Percentiles rank a stretch among this genome's conserved stretches.
Conservation (phyloP, 805 yeast species). For the Saturnispora galanensis region DNA sequence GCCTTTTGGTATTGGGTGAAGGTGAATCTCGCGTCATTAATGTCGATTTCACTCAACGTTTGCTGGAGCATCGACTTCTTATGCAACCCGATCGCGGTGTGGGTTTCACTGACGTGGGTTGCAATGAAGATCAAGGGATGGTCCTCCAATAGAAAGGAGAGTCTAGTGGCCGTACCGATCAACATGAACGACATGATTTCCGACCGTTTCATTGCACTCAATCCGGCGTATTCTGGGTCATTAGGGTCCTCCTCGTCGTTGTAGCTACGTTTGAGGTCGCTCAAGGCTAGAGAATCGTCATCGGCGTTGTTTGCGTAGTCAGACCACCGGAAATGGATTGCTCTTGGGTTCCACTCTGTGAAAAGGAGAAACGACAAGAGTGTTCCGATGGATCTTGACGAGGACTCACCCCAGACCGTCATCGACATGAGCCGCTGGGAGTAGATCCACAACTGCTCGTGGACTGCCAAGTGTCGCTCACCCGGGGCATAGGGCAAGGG, state of each 20-base stretch:
- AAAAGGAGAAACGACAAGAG: constrained; percentile 73
- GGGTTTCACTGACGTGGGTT: constrained; percentile 75
- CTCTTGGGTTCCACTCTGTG: constrained; percentile 94
- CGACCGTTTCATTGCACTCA: constrained; percentile 77
- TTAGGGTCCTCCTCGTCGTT: constrained; percentile 13
- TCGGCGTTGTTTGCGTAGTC: constrained; percentile 68
- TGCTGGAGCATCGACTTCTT: constrained; percentile 70
- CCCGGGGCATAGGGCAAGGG: constrained; percentile 3
- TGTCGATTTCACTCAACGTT: constrained; percentile 56
- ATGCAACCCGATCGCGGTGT: constrained; percentile 72
- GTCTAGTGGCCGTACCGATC: constrained; percentile 74
- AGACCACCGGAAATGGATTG: constrained; percentile 80
- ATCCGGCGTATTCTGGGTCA: constrained; percentile 53
- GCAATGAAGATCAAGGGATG: constrained; percentile 71
- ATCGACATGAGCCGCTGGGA: constrained; percentile 75
- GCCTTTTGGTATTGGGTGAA: constrained; percentile 64
- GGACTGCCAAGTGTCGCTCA: constrained; percentile 46
- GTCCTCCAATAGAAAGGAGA: constrained; percentile 74
- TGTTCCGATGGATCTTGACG: constrained; percentile 79
- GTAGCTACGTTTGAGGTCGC: constrained; percentile 8
- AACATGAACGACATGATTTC: constrained; percentile 93
- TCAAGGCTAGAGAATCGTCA: constrained; percentile 23
- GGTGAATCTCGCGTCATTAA: constrained; percentile 30
- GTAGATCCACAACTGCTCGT: constrained; percentile 74
- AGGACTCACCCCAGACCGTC: constrained; percentile 91